These are phyloP conservation scores for Limonium bicolor DNA, from an alignment of 148 eudicot genomes.

Conservation along the genomic window DNA sequence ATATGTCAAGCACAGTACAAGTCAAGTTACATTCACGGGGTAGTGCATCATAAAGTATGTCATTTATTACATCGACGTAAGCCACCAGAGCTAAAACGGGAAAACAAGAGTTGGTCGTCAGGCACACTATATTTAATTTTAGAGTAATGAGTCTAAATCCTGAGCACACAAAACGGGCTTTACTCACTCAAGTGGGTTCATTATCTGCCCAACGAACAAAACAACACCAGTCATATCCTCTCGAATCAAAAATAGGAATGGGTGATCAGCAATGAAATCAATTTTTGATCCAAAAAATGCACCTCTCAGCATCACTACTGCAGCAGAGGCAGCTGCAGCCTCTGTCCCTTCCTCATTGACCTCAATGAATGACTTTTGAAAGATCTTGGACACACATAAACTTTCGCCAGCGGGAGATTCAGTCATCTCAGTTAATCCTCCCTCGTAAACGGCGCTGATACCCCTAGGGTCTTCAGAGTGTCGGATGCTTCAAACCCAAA, in stretches of 20 bases:
- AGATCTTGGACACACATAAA: constrained; percentile 49
- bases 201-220: constrained; percentile 48
- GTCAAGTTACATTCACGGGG: too few species aligned
- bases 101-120: too few species aligned
- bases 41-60: too few species aligned
- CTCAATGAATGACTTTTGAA: constrained; percentile 74
- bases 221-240: constrained; percentile 74
- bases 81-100: too few species aligned
- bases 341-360: constrained; percentile 93
- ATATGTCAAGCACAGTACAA: too few species aligned
- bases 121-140: too few species aligned
- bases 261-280: constrained; percentile 91
- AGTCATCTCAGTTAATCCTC: constrained; percentile 66
- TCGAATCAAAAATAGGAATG: constrained; percentile 59
- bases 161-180: too few species aligned
- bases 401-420: constrained; percentile 32
- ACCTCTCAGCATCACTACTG: constrained; percentile 14
- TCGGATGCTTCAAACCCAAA: constrained; percentile 76
- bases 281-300: constrained; percentile 7
- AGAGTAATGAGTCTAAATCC: too few species aligned
- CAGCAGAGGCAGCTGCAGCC: constrained; percentile 84
- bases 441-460: constrained; percentile 47
- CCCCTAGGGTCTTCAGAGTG: constrained; percentile 41
- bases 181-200: constrained; percentile 61
- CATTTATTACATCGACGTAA: too few species aligned